phyloP scores from a whole-genome alignment of 495 filamentous ascomycete species.

The Lophium mytilinum region DNA sequence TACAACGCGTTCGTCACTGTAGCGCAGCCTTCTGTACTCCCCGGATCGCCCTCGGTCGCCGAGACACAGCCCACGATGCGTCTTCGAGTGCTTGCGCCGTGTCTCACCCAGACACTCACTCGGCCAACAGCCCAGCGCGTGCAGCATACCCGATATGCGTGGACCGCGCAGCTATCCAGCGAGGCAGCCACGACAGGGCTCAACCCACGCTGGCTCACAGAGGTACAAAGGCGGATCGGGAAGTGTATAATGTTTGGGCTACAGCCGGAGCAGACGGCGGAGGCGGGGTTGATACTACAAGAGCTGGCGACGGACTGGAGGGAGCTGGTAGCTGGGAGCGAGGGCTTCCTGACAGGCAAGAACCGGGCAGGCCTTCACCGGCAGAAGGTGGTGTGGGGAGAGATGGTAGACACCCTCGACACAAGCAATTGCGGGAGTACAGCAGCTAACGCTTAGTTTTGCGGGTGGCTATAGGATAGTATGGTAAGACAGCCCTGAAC shows the following conservation, averaged over 20 bases:
- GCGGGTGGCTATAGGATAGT: conserved; percentile 39
- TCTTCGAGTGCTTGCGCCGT: neutral
- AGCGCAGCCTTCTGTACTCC: neutral
- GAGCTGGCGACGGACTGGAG: conserved; percentile 68
- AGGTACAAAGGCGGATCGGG: conserved; percentile 65
- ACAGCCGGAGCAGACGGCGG: conserved; percentile 47
- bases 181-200: conserved; percentile 19
- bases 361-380: conserved; percentile 56
- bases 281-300: conserved; percentile 53
- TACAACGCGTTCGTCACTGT: neutral
- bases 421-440: conserved; percentile 3
- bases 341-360: conserved; percentile 69
- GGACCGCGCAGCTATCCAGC: neutral
- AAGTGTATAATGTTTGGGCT: conserved; percentile 78
- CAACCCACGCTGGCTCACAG: conserved; percentile 63
- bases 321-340: conserved; percentile 62
- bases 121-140: neutral
- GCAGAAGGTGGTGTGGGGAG: conserved; percentile 80
- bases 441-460: conserved; percentile 11
- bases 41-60: neutral
- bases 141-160: conserved; percentile 4
- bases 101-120: neutral
- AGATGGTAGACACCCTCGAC: conserved; percentile 56
- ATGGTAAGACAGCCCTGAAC: conserved; percentile 42
- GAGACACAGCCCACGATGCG: neutral